Evolutionary conservation across 2,329 filamentous ascomycete species (phyloP).

Genomic region (Cercospora sp.): DNA sequence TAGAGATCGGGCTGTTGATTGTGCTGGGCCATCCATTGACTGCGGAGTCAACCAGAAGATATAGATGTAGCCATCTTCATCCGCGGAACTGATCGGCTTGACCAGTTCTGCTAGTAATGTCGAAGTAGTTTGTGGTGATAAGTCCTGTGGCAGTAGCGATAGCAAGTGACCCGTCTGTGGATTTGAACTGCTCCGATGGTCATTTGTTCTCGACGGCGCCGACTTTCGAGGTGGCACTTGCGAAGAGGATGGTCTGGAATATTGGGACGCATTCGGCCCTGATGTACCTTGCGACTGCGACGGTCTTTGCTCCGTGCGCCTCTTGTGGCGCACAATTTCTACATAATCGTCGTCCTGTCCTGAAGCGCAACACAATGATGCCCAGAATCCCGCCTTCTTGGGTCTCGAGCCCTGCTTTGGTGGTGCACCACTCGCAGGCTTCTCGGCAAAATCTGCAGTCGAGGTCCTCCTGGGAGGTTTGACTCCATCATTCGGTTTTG

Average conservation of each 20-base stretch:
- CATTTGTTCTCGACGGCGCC: constrained; percentile 11
- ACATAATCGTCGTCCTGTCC: constrained; percentile 46
- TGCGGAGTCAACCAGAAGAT: constrained; percentile 91
- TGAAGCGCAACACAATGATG: constrained; percentile 45
- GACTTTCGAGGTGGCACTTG: constrained; percentile 20
- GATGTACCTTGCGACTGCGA: constrained; percentile 13
- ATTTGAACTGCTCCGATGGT: constrained; percentile 29
- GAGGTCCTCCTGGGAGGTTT: constrained; percentile 21
- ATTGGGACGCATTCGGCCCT: constrained; percentile 14
- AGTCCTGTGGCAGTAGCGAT: constrained; percentile 67
- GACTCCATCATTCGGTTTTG: constrained; percentile 12
- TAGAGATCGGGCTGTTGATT: constrained; percentile 39
- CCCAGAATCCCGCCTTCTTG: constrained; percentile 47
- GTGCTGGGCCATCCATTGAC: constrained; percentile 56
- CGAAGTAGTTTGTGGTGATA: constrained; percentile 69
- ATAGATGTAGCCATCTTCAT: constrained; percentile 93
- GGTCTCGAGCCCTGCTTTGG: constrained; percentile 17
- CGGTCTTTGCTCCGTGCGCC: constrained; percentile 31
- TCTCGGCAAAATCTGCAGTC: constrained; percentile 24
- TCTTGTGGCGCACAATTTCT: constrained; percentile 47
- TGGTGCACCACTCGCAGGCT: constrained; percentile 14
- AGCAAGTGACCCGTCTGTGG: constrained; percentile 48
- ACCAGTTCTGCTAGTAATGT: constrained; percentile 72
- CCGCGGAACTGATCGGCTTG: constrained; percentile 70
- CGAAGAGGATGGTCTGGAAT: constrained; percentile 5